These are phyloP conservation scores for Spongiforma sp. DNA, from an alignment of 1,284 basidiomycete genomes.

Conservation along the genomic window DNA sequence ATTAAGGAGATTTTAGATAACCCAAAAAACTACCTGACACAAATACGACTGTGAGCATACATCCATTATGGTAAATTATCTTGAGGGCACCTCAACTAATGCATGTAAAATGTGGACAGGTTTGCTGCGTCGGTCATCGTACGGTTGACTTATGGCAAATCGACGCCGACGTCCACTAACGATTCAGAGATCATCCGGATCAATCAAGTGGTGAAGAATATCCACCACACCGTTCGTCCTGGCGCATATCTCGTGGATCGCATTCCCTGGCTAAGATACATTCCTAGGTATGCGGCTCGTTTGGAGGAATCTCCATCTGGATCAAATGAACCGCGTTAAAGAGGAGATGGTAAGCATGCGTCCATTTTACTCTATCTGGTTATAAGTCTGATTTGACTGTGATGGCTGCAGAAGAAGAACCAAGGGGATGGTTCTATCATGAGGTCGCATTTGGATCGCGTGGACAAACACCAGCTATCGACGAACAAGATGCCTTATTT, in stretches of 20 bases:
- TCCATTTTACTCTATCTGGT: neutral
- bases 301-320: slow-evolving; percentile 58
- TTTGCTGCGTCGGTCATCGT: slow-evolving; percentile 70
- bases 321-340: slow-evolving; percentile 43
- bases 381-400: too few species aligned
- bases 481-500: slow-evolving; percentile 38
- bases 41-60: too few species aligned
- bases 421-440: too few species aligned
- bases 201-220: slow-evolving; percentile 19
- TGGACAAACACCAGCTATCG: too few species aligned
- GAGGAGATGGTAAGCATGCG: neutral
- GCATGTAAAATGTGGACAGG: slow-evolving; percentile 35
- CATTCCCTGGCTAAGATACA: slow-evolving; percentile 57
- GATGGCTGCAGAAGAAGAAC: too few species aligned
- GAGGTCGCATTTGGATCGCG: too few species aligned
- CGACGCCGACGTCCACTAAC: slow-evolving; percentile 22
- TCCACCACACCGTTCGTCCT: slow-evolving; percentile 49
- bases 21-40: slow-evolving; percentile 55
- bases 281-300: slow-evolving; percentile 62
- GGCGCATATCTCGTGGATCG: slow-evolving; percentile 57
- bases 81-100: neutral
- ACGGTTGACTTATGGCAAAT: slow-evolving; percentile 68
- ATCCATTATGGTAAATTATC: slow-evolving; percentile 50
- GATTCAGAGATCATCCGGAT: slow-evolving; percentile 38
- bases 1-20: slow-evolving; percentile 56